phyloP scores from a whole-genome alignment of 2,329 filamentous ascomycete species.

The Exophiala xenobiotica region DNA sequence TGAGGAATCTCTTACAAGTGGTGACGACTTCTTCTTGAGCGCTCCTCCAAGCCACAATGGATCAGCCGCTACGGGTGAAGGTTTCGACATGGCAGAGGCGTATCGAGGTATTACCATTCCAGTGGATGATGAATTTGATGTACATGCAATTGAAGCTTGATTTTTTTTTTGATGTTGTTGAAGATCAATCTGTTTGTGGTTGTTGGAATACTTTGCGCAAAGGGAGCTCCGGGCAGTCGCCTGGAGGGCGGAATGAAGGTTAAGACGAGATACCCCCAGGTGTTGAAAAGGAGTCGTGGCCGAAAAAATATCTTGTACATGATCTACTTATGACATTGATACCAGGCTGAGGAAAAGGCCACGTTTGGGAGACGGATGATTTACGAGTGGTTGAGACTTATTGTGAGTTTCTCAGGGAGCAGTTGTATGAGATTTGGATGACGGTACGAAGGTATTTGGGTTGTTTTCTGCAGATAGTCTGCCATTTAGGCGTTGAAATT shows the following conservation, averaged over 20 bases:
- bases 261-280: not conserved
- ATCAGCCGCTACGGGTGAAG: conserved; percentile 22
- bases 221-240: no score
- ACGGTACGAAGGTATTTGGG: no score
- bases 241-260: no score
- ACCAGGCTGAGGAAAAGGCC: conserved; percentile 1
- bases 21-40: conserved; percentile 46
- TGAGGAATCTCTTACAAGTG: conserved; percentile 59
- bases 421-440: no score
- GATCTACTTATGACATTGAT: not conserved
- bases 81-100: conserved; percentile 16
- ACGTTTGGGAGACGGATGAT: no score
- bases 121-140: conserved; percentile 30
- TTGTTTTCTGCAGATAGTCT: not conserved
- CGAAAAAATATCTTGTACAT: not conserved
- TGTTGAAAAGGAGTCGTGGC: not conserved
- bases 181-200: no score
- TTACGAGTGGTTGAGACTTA: no score
- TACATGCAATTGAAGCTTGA: conserved; percentile 20
- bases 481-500: not conserved
- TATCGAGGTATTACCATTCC: conserved; percentile 42
- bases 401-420: no score
- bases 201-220: no score
- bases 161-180: no score
- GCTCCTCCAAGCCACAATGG: conserved; percentile 27